These are phyloP conservation scores for Leccinum arenicola DNA, from an alignment of 768 basidiomycete genomes.

Conservation along the genomic window DNA sequence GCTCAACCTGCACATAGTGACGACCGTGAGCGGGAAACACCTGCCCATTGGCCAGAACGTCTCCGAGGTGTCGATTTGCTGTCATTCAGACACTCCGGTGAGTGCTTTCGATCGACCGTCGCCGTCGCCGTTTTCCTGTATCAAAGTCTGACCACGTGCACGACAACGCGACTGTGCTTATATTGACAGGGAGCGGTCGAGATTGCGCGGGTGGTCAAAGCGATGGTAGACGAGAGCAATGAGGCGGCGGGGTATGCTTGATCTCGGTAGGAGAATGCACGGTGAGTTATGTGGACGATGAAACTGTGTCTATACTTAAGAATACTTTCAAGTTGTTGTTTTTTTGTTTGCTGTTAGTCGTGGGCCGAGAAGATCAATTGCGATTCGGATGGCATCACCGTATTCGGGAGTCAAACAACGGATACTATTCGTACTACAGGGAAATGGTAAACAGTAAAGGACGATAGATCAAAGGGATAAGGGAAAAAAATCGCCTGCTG, in stretches of 20 bases:
- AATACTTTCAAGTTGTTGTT: too few species aligned
- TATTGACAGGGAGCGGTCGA: conserved; percentile 47
- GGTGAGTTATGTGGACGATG: background rate
- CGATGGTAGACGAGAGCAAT: conserved; percentile 55
- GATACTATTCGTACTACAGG: too few species aligned
- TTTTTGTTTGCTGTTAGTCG: too few species aligned
- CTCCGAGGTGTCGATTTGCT: conserved; percentile 56
- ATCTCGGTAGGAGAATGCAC: background rate
- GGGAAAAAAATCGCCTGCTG: too few species aligned
- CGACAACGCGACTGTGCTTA: background rate
- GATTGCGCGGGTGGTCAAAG: conserved; percentile 50
- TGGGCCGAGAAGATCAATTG: too few species aligned
- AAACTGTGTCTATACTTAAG: background rate
- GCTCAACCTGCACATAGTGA: conserved; percentile 43
- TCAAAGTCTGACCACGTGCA: background rate
- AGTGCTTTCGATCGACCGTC: conserved; percentile 19
- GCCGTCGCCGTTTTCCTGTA: background rate
- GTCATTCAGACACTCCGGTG: conserved; percentile 64
- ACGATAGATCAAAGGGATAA: too few species aligned
- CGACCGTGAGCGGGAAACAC: conserved; percentile 41
- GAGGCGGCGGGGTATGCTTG: conserved; percentile 28
- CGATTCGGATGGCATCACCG: too few species aligned
- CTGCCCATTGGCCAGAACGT: conserved; percentile 45
- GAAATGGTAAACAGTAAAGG: too few species aligned
- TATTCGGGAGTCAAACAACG: too few species aligned